phyloP scores from a whole-genome alignment of 495 filamentous ascomycete species.

The Tetracladium setigerum region DNA sequence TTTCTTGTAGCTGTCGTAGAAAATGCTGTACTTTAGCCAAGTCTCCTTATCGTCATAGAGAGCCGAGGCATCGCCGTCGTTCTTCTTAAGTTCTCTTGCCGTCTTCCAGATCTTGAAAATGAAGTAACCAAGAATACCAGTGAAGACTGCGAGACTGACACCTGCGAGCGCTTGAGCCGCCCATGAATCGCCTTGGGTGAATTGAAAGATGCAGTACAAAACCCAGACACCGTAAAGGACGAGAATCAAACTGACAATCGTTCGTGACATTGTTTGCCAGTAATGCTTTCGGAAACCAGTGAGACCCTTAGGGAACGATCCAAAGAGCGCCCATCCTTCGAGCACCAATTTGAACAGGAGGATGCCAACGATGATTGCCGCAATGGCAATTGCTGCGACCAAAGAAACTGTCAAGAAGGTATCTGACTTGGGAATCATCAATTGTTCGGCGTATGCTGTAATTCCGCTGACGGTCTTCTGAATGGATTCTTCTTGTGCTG shows the following conservation, averaged over 20 bases:
- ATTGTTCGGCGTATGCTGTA: conserved; percentile 65
- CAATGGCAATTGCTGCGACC: conserved; percentile 82
- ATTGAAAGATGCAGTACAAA: conserved; percentile 92
- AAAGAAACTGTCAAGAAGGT: conserved; percentile 95
- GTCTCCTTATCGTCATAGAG: conserved; percentile 85
- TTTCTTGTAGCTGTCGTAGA: conserved; percentile 92
- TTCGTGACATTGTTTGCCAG: conserved; percentile 82
- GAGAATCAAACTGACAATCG: conserved; percentile 85
- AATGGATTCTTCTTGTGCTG: conserved; percentile 7
- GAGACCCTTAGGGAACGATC: conserved; percentile 74
- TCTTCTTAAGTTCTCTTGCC: conserved; percentile 63
- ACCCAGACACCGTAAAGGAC: conserved; percentile 93
- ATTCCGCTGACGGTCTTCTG: conserved; percentile 42
- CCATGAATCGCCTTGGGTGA: conserved; percentile 92
- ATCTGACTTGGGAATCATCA: conserved; percentile 78
- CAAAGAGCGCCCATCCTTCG: conserved; percentile 86
- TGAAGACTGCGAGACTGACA: conserved; percentile 75
- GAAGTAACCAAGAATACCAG: conserved; percentile 69
- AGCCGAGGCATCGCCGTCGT: conserved; percentile 62
- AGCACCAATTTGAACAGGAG: conserved; percentile 87
- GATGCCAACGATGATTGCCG: conserved; percentile 76
- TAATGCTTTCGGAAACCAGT: conserved; percentile 88
- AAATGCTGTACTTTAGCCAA: conserved; percentile 93
- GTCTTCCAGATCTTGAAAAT: conserved; percentile 72
- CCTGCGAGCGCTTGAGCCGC: conserved; percentile 81